A percentile compares a stretch with the other conserved stretches of the same genome.
Conservation (phyloP, 225 moss, liverwort and hornwort species). For the Neckera pumila region DNA sequence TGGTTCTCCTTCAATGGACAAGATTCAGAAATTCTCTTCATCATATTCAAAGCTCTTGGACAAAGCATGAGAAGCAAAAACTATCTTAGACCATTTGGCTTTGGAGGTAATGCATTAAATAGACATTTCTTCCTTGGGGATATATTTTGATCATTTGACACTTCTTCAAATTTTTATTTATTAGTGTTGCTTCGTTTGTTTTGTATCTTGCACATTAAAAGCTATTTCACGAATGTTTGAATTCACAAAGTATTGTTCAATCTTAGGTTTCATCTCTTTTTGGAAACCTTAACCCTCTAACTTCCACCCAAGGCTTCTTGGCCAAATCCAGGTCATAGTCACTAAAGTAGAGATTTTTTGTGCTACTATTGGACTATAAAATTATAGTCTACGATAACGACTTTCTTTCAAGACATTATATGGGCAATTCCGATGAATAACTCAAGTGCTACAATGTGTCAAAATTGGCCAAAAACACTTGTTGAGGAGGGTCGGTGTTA, state of each 20-base stretch:
- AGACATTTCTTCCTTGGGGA: neutral
- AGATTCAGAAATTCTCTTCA: conserved; percentile 64
- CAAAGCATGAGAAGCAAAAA: conserved; percentile 38
- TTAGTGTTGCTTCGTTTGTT: neutral
- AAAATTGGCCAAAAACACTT: neutral
- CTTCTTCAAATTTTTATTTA: neutral
- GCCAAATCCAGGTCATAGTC: neutral
- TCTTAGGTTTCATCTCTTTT: conserved; percentile 68
- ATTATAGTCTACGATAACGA: neutral
- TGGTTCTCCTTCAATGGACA: conserved; percentile 80
- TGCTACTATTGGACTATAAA: neutral
- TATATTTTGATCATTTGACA: neutral
- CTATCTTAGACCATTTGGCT: conserved; percentile 41
- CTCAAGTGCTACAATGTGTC: neutral
- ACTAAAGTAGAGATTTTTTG: neutral
- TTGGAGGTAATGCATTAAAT: conserved; percentile 47
- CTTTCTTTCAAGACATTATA: neutral
- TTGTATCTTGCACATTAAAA: neutral
- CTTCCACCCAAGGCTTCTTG: neutral
- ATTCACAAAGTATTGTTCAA: neutral
- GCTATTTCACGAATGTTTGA: neutral
- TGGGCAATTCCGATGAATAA: no score
- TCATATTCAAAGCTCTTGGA: conserved; percentile 48
- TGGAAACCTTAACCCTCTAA: neutral
- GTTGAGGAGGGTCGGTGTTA: neutral